phyloP scores from a whole-genome alignment of 78 protist genomes.

The Bigelowiella natans region DNA sequence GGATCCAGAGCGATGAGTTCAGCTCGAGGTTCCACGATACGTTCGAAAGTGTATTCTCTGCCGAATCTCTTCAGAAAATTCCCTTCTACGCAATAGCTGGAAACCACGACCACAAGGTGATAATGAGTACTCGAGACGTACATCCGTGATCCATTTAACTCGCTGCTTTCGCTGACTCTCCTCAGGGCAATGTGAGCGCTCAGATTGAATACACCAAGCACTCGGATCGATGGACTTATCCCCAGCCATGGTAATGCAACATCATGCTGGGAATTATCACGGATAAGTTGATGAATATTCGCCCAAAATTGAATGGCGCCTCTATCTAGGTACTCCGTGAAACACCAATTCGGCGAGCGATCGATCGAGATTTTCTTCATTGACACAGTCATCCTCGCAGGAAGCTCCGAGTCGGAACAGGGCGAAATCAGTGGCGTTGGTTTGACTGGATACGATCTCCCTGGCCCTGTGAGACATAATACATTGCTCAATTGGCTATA shows the following conservation, averaged over 20 bases:
- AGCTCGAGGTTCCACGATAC: background rate
- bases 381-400: background rate
- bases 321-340: no score
- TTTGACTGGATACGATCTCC: background rate
- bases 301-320: no score
- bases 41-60: background rate
- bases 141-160: no score
- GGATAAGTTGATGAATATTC: no score
- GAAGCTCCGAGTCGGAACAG: background rate
- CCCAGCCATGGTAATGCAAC: background rate
- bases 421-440: no score
- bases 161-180: no score
- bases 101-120: background rate
- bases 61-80: background rate
- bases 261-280: no score
- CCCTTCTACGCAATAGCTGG: slow-evolving; percentile 8
- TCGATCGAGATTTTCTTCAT: background rate
- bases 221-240: background rate
- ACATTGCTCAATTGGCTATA: no score
- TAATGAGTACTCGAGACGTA: background rate
- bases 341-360: no score
- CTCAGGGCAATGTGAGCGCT: background rate
- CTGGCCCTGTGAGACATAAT: no score
- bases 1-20: background rate
- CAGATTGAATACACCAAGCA: background rate